Evolutionary conservation across 805 yeast genomes (phyloP).

Genomic region (Candida sphagnicola): DNA sequence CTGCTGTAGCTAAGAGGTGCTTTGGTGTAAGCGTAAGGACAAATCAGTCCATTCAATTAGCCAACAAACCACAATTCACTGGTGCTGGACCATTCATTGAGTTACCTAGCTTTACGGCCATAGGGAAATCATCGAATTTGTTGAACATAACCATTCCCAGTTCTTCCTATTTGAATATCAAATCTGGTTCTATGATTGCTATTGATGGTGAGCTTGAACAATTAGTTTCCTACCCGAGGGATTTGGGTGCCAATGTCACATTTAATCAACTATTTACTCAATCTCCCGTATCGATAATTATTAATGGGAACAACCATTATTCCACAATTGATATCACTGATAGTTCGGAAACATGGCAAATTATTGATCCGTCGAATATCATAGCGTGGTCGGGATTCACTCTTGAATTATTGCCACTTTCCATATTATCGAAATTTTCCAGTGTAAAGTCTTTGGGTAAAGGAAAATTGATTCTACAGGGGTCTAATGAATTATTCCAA

Average conservation of each 20-base stretch:
- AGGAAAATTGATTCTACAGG: slow-evolving; percentile 38
- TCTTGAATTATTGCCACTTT: slow-evolving; percentile 17
- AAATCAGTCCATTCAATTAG: not conserved
- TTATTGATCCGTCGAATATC: slow-evolving; percentile 30
- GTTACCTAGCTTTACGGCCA: slow-evolving; percentile 36
- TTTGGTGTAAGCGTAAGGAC: not conserved
- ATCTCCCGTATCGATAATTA: slow-evolving; percentile 17
- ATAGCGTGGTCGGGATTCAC: slow-evolving; percentile 48
- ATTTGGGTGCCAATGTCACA: slow-evolving; percentile 1
- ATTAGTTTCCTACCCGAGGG: slow-evolving; percentile 12
- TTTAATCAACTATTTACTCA: slow-evolving; percentile 11
- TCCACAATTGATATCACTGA: slow-evolving; percentile 34
- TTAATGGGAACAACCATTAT: slow-evolving; percentile 36
- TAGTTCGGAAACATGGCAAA: slow-evolving; percentile 39
- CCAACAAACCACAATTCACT: slow-evolving; percentile 15
- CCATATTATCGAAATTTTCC: slow-evolving; percentile 16
- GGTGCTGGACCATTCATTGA: slow-evolving; percentile 46
- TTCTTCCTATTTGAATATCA: slow-evolving; percentile 32
- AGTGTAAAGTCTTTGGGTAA: slow-evolving; percentile 30
- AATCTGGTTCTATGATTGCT: slow-evolving; percentile 39
- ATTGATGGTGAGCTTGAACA: slow-evolving; percentile 38
- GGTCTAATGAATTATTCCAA: slow-evolving; percentile 37
- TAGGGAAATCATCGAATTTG: slow-evolving; percentile 36
- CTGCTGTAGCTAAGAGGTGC: not conserved
- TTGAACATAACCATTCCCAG: slow-evolving; percentile 43